These are phyloP conservation scores for Alloteropsis angusta DNA, from an alignment of 202 grass and related monocot genomes.

Conservation along the genomic window DNA sequence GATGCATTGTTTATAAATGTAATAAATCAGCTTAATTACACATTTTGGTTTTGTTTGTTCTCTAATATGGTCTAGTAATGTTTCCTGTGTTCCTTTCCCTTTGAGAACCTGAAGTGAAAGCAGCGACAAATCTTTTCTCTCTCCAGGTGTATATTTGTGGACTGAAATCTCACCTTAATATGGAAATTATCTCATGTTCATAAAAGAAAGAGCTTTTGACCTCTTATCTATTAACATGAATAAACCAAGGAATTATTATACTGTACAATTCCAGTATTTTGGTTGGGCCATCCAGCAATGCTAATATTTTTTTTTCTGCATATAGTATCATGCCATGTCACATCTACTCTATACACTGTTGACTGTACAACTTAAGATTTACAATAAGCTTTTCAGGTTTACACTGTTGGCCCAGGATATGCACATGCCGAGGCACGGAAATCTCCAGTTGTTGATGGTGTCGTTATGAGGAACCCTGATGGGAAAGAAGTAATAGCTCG, in stretches of 20 bases:
- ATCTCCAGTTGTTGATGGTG: conserved; percentile 97
- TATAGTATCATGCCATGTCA: neutral
- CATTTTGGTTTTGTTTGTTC: conserved; percentile 9
- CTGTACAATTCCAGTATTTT: neutral
- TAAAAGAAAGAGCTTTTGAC: neutral
- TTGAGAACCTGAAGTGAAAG: conserved; percentile 6
- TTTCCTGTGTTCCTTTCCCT: neutral
- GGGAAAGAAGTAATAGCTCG: conserved; percentile 79
- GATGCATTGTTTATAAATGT: neutral
- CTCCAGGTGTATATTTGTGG: neutral
- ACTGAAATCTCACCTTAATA: conserved; percentile 2
- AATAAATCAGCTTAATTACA: neutral
- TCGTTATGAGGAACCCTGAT: conserved; percentile 96
- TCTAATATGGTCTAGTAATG: neutral
- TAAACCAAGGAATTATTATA: neutral
- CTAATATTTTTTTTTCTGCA: neutral
- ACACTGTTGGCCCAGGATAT: conserved; percentile 96
- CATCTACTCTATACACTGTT: neutral
- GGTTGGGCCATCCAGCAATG: neutral
- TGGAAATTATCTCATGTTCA: neutral
- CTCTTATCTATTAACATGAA: conserved; percentile 8
- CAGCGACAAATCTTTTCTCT: neutral
- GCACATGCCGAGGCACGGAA: conserved; percentile 98
- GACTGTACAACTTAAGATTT: conserved; percentile 14
- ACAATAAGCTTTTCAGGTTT: conserved; percentile 60